Evolutionary conservation across 1,284 basidiomycete genomes (phyloP), one percentile per base, ranked within the genome.

Genomic region (Ceratobasidium sp.): DNA sequence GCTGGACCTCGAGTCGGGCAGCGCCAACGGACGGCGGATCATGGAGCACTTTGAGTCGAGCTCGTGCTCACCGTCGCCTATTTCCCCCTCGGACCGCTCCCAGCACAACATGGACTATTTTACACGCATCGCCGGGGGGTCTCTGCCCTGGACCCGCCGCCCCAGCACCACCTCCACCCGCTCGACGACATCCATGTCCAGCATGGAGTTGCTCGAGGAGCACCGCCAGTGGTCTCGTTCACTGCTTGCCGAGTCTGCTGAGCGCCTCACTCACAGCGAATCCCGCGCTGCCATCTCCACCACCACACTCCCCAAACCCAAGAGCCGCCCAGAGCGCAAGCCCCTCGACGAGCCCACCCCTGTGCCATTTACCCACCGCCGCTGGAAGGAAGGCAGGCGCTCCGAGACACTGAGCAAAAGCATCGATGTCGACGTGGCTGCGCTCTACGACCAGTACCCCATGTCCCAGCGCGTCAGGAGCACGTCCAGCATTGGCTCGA

Each of bases 1-100:
- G 29, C n/a, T 12, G 27, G 49, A 58, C 35, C 64, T 47, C 62
- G 62, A 70, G 42, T 45, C 62, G 8, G 69, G 64, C 31, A 54
- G 62, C 32, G 69, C 62, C 53, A 70, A 70, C 38, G 69, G 38
- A 31, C 60, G 60, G 32, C 60, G 60, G 47, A 64, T 64, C 32
- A 64, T 64, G 60, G 60, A 64, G 49, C 60, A 64, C 47, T 64
- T 64, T 35, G 47, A 64, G 34, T 47, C 60, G 43, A 47, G 25
- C 43, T 60, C 57, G 15, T 1, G 25, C 10, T 52, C 17, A 12
- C 27, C 60, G 2, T 64, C 60, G 20, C 49, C 60, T 25, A 25
- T 47, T 32, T 62, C 56, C 3, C 54, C 56, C 42, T 43, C 45
- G n/a, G 47, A 38, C 47, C 49, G 34, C 20, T 4, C 57, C 43